phyloP scores from a whole-genome alignment of 2,329 filamentous ascomycete genomes.

The Fusarium sp. region DNA sequence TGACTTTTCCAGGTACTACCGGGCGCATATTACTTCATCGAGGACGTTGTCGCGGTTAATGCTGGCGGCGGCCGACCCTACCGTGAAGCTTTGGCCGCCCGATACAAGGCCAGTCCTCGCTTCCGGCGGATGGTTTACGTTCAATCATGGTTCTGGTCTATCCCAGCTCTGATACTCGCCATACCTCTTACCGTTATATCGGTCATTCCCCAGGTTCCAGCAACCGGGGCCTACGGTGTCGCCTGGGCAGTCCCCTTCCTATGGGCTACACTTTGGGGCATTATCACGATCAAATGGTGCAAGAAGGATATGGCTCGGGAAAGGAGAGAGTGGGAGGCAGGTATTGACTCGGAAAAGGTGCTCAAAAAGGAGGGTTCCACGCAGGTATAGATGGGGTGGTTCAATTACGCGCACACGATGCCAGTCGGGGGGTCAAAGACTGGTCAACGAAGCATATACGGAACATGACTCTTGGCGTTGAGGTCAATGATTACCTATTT shows the following conservation, averaged over 20 bases:
- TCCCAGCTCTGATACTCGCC: constrained; percentile 53
- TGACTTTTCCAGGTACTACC: constrained; percentile 63
- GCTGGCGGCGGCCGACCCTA: constrained; percentile 65
- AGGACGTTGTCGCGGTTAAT: constrained; percentile 76
- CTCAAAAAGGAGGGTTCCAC: constrained; percentile 30
- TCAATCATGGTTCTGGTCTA: constrained; percentile 57
- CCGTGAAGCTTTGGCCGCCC: constrained; percentile 55
- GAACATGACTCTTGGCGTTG: constrained; percentile 25
- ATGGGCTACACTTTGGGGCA: constrained; percentile 51
- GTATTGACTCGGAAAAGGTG: constrained; percentile 36
- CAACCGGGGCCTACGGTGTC: constrained; percentile 52
- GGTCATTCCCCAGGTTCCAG: constrained; percentile 50
- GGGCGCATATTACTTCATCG: constrained; percentile 72
- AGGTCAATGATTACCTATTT: neutral
- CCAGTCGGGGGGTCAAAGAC: neutral
- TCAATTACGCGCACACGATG: neutral
- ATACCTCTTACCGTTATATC: constrained; percentile 52
- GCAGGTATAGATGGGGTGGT: constrained; percentile 6
- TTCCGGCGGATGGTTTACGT: constrained; percentile 56
- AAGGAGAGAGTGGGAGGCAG: constrained; percentile 53
- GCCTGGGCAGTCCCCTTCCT: constrained; percentile 56
- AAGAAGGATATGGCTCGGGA: constrained; percentile 53
- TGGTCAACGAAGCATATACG: constrained; percentile 22
- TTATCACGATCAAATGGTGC: constrained; percentile 52
- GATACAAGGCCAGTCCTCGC: constrained; percentile 56